phyloP scores from a whole-genome alignment of 192 early-diverging fungal genomes.

The Rhizoclosmatium sp. region DNA sequence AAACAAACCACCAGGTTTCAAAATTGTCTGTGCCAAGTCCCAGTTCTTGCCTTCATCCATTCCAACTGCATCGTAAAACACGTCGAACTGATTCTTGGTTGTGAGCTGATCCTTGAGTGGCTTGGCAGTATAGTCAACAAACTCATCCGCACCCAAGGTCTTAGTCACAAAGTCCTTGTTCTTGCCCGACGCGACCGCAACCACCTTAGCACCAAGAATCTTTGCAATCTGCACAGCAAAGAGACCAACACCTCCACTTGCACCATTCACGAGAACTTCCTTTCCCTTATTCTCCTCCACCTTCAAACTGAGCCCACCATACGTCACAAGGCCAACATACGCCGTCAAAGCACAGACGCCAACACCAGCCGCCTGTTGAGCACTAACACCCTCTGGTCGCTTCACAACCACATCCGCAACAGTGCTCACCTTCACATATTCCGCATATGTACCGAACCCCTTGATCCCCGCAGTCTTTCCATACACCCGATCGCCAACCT shows the following conservation, averaged over 20 bases:
- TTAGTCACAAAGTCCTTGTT: constrained; percentile 31
- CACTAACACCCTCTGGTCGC: constrained; percentile 14
- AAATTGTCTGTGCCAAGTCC: constrained; percentile 20
- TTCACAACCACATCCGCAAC: constrained; percentile 6
- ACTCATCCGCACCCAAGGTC: constrained; percentile 12
- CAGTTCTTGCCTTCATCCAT: constrained; percentile 34
- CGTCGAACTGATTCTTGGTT: constrained; percentile 19
- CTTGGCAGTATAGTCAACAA: constrained; percentile 25
- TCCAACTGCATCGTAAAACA: constrained; percentile 39
- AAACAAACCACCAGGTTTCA: constrained; percentile 38
- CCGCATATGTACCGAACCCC: constrained; percentile 34
- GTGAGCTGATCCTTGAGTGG: constrained; percentile 22
- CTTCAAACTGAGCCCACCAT: constrained; percentile 13
- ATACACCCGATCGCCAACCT: constrained; percentile 38
- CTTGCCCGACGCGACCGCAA: constrained; percentile 21
- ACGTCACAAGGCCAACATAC: constrained; percentile 24
- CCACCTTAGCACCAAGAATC: constrained; percentile 26
- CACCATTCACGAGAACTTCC: constrained; percentile 43
- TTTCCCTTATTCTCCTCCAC: constrained; percentile 16
- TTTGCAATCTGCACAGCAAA: constrained; percentile 31
- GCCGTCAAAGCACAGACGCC: constrained; percentile 39
- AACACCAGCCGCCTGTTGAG: constrained; percentile 35
- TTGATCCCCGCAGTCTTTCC: constrained; percentile 24
- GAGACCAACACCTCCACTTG: constrained; percentile 39
- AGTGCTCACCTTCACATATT: constrained; percentile 25